phyloP scores from a whole-genome alignment of 345 rosid genomes.

The Mercurialis annua region DNA sequence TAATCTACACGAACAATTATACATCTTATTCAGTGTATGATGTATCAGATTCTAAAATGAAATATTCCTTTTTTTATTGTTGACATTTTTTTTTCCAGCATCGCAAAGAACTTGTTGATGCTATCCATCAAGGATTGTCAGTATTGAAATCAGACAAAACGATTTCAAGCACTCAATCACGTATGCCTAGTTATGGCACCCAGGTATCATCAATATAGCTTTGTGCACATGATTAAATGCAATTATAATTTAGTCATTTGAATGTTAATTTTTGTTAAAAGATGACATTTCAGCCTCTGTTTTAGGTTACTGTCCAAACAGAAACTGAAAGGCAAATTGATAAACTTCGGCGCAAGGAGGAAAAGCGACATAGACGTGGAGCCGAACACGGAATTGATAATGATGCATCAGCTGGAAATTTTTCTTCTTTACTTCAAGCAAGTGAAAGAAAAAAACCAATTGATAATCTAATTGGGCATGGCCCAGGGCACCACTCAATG shows the following conservation, averaged over 20 bases:
- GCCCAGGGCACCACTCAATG: constrained; percentile 46
- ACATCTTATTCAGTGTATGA: not conserved
- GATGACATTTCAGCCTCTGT: constrained; percentile 15
- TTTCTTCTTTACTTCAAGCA: constrained; percentile 87
- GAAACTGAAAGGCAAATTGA: constrained; percentile 88
- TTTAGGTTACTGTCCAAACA: constrained; percentile 89
- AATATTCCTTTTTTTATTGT: not conserved
- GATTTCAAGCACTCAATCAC: constrained; percentile 57
- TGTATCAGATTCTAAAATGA: not conserved
- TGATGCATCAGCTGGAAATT: constrained; percentile 59
- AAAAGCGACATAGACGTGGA: constrained; percentile 75
- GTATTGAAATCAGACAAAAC: constrained; percentile 72
- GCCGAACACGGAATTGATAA: constrained; percentile 63
- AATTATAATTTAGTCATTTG: not conserved
- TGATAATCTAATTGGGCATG: constrained; percentile 70
- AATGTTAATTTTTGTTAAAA: not conserved
- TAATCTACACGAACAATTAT: no score
- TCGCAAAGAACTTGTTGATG: constrained; percentile 84
- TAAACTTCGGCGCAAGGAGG: constrained; percentile 95
- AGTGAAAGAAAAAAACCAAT: constrained; percentile 71
- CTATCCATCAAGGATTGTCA: constrained; percentile 70
- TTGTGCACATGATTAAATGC: not conserved
- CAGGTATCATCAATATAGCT: constrained; percentile 46
- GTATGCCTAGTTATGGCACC: constrained; percentile 95
- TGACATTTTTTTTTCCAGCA: constrained; percentile 49